A percentile compares a stretch with the other conserved stretches of the same genome.
Conservation (phyloP, 2,329 filamentous ascomycete genomes). For the Trichophyton rubrum region DNA sequence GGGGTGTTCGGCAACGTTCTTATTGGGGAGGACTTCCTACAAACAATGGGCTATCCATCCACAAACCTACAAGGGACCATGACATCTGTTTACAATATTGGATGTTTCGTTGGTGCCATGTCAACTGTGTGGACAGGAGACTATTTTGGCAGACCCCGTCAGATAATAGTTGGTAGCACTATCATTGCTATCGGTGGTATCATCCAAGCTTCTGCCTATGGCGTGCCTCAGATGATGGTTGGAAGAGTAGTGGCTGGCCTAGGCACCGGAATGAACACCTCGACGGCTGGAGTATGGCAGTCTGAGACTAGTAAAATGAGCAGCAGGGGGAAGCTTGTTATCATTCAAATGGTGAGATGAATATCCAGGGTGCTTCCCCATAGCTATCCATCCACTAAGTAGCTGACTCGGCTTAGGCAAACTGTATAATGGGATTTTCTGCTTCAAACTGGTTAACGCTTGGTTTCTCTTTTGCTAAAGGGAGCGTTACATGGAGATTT, state of each 20-base stretch:
- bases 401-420: slow-evolving; percentile 14
- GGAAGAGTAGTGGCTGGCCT: slow-evolving; percentile 38
- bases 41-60: slow-evolving; percentile 10
- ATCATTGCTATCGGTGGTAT: slow-evolving; percentile 28
- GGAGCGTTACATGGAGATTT: slow-evolving; percentile 31
- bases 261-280: slow-evolving; percentile 41
- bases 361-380: slow-evolving; percentile 17
- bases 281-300: slow-evolving; percentile 37
- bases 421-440: slow-evolving; percentile 29
- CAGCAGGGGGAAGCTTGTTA: slow-evolving; percentile 46
- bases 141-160: slow-evolving; percentile 21
- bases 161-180: slow-evolving; percentile 42
- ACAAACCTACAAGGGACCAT: slow-evolving; percentile 13
- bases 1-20: slow-evolving; percentile 13
- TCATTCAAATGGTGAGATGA: slow-evolving; percentile 23
- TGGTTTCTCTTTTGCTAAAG: slow-evolving; percentile 19
- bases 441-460: slow-evolving; percentile 37
- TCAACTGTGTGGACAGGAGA: slow-evolving; percentile 10
- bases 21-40: slow-evolving; percentile 14
- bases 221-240: slow-evolving; percentile 37
- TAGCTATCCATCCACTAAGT: slow-evolving; percentile 22
- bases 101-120: slow-evolving; percentile 21
- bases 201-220: slow-evolving; percentile 13
- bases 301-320: slow-evolving; percentile 37
- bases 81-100: slow-evolving; percentile 24